Conservation (phyloP, 768 basidiomycete species). For the Collybiopsis luxurians region DNA sequence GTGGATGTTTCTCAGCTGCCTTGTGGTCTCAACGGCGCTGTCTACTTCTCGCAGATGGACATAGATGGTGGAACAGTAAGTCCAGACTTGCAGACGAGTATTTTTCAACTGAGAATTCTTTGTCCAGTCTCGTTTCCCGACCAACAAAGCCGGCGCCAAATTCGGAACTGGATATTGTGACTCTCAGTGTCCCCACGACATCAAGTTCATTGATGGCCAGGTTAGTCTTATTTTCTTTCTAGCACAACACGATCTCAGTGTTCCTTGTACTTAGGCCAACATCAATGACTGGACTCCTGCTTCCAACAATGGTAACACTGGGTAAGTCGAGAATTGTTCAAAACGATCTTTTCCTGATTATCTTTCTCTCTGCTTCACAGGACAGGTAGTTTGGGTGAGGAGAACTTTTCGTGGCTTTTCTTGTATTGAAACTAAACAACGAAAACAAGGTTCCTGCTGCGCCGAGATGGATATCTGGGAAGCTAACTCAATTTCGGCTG, state of each 20-base stretch:
- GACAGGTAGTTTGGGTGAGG: too few relatives aligned
- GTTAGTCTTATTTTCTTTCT: not conserved
- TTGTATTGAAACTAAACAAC: too few relatives aligned
- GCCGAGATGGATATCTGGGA: constrained; percentile 40
- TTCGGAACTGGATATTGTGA: constrained; percentile 13
- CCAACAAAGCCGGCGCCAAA: constrained; percentile 32
- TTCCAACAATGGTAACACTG: constrained; percentile 25
- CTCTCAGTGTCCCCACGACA: constrained; percentile 39
- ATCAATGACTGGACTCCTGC: constrained; percentile 22
- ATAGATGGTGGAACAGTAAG: constrained; percentile 33
- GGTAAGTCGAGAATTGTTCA: too few relatives aligned
- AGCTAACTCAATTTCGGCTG: constrained; percentile 36
- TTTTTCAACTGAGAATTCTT: constrained; percentile 11
- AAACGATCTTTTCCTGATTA: not conserved
- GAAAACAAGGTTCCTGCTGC: constrained; percentile 24
- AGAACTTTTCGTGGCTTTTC: too few relatives aligned
- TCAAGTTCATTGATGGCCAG: constrained; percentile 44
- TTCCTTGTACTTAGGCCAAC: constrained; percentile 26
- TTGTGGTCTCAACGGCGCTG: constrained; percentile 37
- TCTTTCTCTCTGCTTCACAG: too few relatives aligned
- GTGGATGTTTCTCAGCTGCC: constrained; percentile 41
- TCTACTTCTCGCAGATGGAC: constrained; percentile 12
- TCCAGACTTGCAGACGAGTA: constrained; percentile 19
- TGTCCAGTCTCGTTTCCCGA: not conserved
- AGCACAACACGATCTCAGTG: not conserved